Evolutionary conservation across 352 stramenopile genomes (phyloP), one percentile per base, ranked within the genome.

Genomic region (Phytophthora uliginosa): DNA sequence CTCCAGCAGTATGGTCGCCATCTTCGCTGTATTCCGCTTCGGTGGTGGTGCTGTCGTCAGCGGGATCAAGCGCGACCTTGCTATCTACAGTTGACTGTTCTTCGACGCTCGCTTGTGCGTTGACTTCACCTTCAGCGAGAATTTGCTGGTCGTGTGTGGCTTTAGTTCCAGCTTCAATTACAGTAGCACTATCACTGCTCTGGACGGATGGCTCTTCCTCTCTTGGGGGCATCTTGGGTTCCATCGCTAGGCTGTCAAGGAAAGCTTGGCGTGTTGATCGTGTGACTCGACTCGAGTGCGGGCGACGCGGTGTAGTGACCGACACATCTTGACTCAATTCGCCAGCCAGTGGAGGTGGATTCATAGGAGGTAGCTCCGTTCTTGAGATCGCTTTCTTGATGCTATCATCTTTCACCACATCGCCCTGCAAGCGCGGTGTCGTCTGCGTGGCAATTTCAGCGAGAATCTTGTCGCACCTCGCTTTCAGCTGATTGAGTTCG

Each of bases 241-340:
- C 36, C 45, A n/a, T 58, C 38, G 71, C 54, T 1, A 77, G 59
- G 20, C 28, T 71, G 2, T 74, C 71, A 13, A 74, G 47, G 15
- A 77, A 74, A 57, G 38, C n/a, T 45, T 77, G 59, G 6, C 71
- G 65, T 20, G 71, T 77, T 20, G 59, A 56, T 34, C 66, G 65
- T 9, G 59, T 15, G 12, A 36, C 59, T 55, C 47, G 65, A 40
- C 45, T 57, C 33, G 71, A 74, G n/a, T 71, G 71, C 54, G 71
- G 71, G 3, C 66, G 71, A 54, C 71, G 66, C 4, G 66, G 71
- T 56, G 59, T 58, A 31, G 59, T 52, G 10, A 20, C 36, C n/a
- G 59, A 45, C 28, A 2, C 24, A 59, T 77, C 52, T 15, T 48
- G 57, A 52, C 7, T 71, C 31, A 56, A 15, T 34, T 17, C 17